A percentile compares a stretch with the other conserved stretches of the same genome.
phyloP scores from a whole-genome alignment of 2,329 filamentous ascomycete species.

The Aspergillus costaricaensis region DNA sequence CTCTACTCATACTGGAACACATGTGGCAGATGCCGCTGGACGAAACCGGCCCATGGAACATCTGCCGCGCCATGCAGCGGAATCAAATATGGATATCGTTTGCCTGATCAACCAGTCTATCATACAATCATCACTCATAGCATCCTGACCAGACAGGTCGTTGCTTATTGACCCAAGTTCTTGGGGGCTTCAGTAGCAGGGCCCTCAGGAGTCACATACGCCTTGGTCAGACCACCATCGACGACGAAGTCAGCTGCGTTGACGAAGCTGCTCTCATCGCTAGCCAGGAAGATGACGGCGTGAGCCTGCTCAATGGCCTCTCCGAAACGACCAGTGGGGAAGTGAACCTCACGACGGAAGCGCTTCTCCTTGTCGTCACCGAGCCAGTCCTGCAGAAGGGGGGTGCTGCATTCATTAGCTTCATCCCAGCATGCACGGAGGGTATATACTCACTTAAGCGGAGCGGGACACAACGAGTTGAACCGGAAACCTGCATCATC shows the following conservation, averaged over 20 bases:
- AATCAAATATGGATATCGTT: conserved; percentile 54
- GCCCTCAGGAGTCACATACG: conserved; percentile 70
- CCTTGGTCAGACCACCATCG: conserved; percentile 91
- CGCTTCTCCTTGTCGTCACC: conserved; percentile 84
- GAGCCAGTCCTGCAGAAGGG: conserved; percentile 88
- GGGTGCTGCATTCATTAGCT: conserved; percentile 59
- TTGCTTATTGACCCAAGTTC: conserved; percentile 44
- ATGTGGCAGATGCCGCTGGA: conserved; percentile 44
- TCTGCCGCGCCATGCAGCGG: conserved; percentile 50
- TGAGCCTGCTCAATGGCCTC: conserved; percentile 94
- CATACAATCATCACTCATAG: conserved; percentile 16
- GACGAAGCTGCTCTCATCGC: conserved; percentile 85
- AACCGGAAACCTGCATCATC: conserved; percentile 66
- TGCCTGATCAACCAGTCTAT: conserved; percentile 36
- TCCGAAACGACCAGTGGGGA: conserved; percentile 83
- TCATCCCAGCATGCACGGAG: too few species aligned
- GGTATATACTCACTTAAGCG: conserved; percentile 64
- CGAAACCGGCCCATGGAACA: conserved; percentile 45
- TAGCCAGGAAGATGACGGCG: conserved; percentile 82
- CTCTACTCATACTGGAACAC: conserved; percentile 44
- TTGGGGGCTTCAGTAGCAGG: conserved; percentile 56
- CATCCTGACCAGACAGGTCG: background rate
- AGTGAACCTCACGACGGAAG: conserved; percentile 80
- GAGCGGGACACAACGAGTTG: conserved; percentile 87
- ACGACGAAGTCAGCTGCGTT: conserved; percentile 92